Evolutionary conservation across 129 eudicot genomes (phyloP), one percentile per base, ranked within the genome.

Genomic region (Deinandra increscens): DNA sequence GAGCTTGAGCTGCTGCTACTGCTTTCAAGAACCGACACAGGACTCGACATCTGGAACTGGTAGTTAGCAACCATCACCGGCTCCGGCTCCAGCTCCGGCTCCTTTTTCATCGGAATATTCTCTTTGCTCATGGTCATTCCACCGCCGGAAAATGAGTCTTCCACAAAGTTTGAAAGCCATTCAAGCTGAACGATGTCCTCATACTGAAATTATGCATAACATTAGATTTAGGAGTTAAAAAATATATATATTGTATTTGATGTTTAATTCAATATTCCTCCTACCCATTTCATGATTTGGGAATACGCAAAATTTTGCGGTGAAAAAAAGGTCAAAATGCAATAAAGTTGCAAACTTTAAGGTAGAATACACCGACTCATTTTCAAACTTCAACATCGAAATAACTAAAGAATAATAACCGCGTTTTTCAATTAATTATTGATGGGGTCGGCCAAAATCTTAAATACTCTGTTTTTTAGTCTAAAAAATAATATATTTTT

Each of bases 121-220:
- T 41, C 85, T 56, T 82, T 82, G 69, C 75, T 78, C 38, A 85
- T 56, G 31, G 90, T 85, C 91, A 83, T 26, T 20, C 95, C 97
- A 34, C 84, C 82, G 48, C 85, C 85, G 5, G 96, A 77, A 75
- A 91, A 91, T 7, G 96, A 86, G 31, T 88, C 97, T 73, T 88
- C 97, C 84, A 88, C 82, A 60, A 88, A 91, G 33, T 79, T 86
- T 17, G 97, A 88, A 61, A 88, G 87, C 97, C 97, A 91, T 73
- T 91, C 97, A 9, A 88, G 97, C 48, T 88, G 94, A 7, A 81
- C 84, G 18, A 91, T 91, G 63, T 91, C 97, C 60, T 88, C 94
- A 13, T 84, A 81, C 97, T 91, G 94, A 34, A 11, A 63, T 73
- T 6, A 73, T 3, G 3, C 38, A 72, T 46, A 63, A 26, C 31